Base-by-base conservation (phyloP, 2,329 filamentous ascomycete genomes). In the Hypoxylon sp. region DNA sequence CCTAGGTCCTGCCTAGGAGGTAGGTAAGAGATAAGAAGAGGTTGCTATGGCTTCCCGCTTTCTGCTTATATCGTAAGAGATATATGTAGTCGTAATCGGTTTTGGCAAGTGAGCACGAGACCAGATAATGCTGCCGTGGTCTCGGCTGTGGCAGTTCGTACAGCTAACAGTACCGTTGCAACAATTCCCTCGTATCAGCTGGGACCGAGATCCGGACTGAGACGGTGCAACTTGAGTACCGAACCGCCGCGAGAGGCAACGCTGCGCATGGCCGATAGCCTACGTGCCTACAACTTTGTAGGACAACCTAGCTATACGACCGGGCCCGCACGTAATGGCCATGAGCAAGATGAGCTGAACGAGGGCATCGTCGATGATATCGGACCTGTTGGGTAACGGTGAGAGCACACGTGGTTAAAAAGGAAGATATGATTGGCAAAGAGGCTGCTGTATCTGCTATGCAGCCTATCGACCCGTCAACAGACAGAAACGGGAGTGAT, bases 181-280 rank as follows among this genome's bases (percentile, higher is more conserved):
- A 20, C 50, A 48, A 40, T 27, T 33, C 24, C 26, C 43, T 57
- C 24, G 35, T 48, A 27, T 45, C 18, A 40, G 55, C 21, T 49
- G 46, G 45, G 52, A 42, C 50, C 35, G 48, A 57, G 33, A 15
- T 15, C 42, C 37, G 9, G 31, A 35, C 31, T 35, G 31, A 13
- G n/a, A 17, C 31, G 17, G 55, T 60, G 31, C 38, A 20, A 49
- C 37, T 15, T 20, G 10, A 40, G 37, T 23, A 10, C 41, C n/a
- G n/a, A n/a, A n/a, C n/a, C 26, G 27, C 35, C 38, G 43, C 49
- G 58, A 61, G 26, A 59, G 52, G 58, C 23, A 62, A 56, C 6
- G 41, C 37, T 50, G 61, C 58, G 58, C 55, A 57, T 59, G 61
- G 57, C 38, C 55, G 31, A 21, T 48, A n/a, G n/a, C n/a, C n/a